Percentiles rank a stretch among this genome's conserved stretches.
Conservation (phyloP, 768 basidiomycete species). For the Lentinula guzmanii region DNA sequence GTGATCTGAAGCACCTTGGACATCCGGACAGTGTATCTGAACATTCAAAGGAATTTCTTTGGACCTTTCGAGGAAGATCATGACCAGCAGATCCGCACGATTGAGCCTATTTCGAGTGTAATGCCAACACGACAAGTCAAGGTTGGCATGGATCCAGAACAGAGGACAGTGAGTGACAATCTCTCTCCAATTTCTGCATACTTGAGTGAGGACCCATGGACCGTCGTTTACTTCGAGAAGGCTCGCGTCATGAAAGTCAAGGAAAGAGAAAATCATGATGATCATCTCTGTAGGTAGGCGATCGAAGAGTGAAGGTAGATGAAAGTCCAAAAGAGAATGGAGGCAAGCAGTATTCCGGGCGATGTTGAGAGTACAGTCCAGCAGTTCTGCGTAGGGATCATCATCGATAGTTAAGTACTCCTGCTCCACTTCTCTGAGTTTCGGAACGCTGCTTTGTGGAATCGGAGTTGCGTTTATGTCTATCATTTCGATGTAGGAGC, state of each 20-base stretch:
- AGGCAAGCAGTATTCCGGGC: not conserved
- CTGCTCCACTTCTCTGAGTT: not conserved
- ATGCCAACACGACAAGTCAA: not conserved
- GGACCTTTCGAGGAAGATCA: not conserved
- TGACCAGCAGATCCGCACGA: not conserved
- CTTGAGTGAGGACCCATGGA: constrained; percentile 5
- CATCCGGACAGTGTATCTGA: not conserved
- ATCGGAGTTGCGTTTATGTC: not conserved
- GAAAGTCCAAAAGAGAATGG: not conserved
- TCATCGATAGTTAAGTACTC: not conserved
- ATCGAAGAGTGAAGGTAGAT: not conserved
- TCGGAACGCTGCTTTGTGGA: not conserved
- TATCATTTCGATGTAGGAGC: not conserved
- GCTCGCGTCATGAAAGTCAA: not conserved
- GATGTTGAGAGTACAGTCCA: not conserved
- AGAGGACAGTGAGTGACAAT: not conserved
- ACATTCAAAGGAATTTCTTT: not conserved
- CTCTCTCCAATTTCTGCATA: constrained; percentile 1
- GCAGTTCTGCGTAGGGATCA: not conserved
- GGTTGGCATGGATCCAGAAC: not conserved
- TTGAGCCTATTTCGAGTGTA: not conserved
- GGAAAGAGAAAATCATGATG: not conserved
- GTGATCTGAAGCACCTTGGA: not conserved
- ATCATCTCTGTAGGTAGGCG: constrained; percentile 5
- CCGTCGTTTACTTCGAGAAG: not conserved